These are phyloP conservation scores for Flaveria linearis DNA, from an alignment of 129 eudicot genomes.

Conservation along the genomic window DNA sequence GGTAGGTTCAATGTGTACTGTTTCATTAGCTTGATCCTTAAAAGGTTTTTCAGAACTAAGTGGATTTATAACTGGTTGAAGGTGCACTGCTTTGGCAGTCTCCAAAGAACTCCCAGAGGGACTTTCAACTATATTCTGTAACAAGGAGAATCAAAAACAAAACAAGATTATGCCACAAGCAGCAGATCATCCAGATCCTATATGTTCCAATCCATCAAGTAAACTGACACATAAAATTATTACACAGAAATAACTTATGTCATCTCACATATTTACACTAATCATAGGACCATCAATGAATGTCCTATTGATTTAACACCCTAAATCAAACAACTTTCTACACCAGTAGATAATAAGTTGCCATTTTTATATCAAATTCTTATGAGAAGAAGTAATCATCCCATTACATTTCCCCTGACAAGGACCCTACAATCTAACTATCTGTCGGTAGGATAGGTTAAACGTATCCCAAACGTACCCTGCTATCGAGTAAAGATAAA, in stretches of 20 bases:
- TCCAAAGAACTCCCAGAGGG: constrained; percentile 23
- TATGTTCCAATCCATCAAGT: not conserved
- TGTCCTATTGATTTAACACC: too few relatives aligned
- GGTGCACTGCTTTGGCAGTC: constrained; percentile 17
- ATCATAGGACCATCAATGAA: too few relatives aligned
- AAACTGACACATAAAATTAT: too few relatives aligned
- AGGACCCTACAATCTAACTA: too few relatives aligned
- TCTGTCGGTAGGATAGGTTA: too few relatives aligned
- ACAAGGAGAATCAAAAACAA: constrained; percentile 11
- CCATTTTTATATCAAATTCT: not conserved
- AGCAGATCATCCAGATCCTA: constrained; percentile 19
- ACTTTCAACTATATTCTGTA: constrained; percentile 26
- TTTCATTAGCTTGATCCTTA: constrained; percentile 4
- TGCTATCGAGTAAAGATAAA: too few relatives aligned
- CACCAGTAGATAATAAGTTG: not conserved
- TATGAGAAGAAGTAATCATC: not conserved
- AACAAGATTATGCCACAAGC: constrained; percentile 14
- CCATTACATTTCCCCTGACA: too few relatives aligned
- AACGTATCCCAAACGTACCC: too few relatives aligned
- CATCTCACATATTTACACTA: too few relatives aligned
- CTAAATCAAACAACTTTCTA: too few relatives aligned
- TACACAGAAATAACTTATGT: too few relatives aligned
- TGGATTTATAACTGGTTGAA: constrained; percentile 18
- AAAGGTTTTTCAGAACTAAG: constrained; percentile 10
- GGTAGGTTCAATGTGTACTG: constrained; percentile 21